Evolutionary conservation across 257 asterid species (phyloP).

Genomic region (Salvia miltiorrhiza): DNA sequence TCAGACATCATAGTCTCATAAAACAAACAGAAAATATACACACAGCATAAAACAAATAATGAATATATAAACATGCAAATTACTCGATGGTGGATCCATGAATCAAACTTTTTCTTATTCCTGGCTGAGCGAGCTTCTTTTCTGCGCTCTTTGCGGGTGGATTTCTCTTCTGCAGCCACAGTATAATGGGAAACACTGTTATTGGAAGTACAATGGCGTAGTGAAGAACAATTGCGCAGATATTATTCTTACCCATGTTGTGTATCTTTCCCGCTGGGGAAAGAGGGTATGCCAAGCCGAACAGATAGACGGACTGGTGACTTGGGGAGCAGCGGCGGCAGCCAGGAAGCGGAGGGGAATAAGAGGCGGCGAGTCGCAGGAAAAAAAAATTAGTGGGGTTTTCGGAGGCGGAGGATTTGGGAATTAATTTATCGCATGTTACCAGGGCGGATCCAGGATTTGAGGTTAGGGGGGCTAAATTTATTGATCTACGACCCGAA

Average conservation of each 20-base stretch:
- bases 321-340: not conserved
- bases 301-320: not conserved
- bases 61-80: not conserved
- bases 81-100: constrained; percentile 65
- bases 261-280: not conserved
- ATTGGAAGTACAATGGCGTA: not conserved
- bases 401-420: not conserved
- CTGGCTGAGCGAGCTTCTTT: constrained; percentile 59
- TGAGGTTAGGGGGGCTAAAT: too few species aligned
- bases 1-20: not conserved
- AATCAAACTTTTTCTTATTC: constrained; percentile 58
- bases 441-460: too few species aligned
- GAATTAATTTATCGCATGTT: too few species aligned
- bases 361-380: not conserved
- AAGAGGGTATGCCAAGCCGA: not conserved
- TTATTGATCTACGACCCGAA: too few species aligned
- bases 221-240: not conserved
- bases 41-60: not conserved
- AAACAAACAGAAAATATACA: not conserved
- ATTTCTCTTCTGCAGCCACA: constrained; percentile 28
- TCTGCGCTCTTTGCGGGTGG: constrained; percentile 49
- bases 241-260: constrained; percentile 20
- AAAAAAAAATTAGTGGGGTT: not conserved
- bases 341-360: not conserved
- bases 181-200: not conserved